phyloP scores from a whole-genome alignment of 495 filamentous ascomycete species.

The Penicillium riverlandense region DNA sequence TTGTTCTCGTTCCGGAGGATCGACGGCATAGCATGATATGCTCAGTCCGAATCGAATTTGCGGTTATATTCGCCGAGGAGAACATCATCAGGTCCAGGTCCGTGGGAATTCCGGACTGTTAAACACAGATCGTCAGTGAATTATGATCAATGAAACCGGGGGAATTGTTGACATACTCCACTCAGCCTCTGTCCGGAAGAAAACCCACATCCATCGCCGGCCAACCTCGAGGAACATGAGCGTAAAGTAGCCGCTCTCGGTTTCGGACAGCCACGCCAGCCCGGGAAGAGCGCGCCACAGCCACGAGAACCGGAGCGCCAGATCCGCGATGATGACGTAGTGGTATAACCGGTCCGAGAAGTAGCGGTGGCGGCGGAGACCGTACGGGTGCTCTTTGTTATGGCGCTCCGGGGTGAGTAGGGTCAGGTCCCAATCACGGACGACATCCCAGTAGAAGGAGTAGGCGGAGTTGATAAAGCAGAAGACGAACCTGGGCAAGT shows the following conservation, averaged over 20 bases:
- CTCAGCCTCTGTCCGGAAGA: conserved; percentile 90
- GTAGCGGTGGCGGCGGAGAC: conserved; percentile 63
- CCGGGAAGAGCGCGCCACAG: conserved; percentile 73
- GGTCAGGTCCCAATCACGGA: conserved; percentile 92
- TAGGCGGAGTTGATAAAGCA: conserved; percentile 79
- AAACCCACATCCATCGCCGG: conserved; percentile 93
- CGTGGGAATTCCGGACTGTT: conserved; percentile 48
- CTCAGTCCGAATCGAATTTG: conserved; percentile 47
- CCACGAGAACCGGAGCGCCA: conserved; percentile 84
- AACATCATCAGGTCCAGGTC: conserved; percentile 47
- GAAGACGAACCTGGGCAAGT: conserved; percentile 40
- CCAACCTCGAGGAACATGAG: conserved; percentile 80
- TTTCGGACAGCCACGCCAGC: conserved; percentile 72
- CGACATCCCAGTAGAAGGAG: conserved; percentile 96
- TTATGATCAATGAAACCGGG: not conserved
- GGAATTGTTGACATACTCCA: conserved; percentile 50
- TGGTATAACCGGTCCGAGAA: conserved; percentile 76
- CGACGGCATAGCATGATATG: not conserved
- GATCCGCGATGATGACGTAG: conserved; percentile 67
- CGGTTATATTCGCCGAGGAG: conserved; percentile 44
- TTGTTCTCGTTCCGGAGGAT: not conserved
- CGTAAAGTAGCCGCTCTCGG: conserved; percentile 80
- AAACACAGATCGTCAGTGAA: conserved; percentile 13
- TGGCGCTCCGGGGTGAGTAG: conserved; percentile 54
- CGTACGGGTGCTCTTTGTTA: conserved; percentile 62